A percentile compares a stretch with the other conserved stretches of the same genome.
Conservation (phyloP, 2,329 filamentous ascomycete species). For the Colletotrichum navitas region DNA sequence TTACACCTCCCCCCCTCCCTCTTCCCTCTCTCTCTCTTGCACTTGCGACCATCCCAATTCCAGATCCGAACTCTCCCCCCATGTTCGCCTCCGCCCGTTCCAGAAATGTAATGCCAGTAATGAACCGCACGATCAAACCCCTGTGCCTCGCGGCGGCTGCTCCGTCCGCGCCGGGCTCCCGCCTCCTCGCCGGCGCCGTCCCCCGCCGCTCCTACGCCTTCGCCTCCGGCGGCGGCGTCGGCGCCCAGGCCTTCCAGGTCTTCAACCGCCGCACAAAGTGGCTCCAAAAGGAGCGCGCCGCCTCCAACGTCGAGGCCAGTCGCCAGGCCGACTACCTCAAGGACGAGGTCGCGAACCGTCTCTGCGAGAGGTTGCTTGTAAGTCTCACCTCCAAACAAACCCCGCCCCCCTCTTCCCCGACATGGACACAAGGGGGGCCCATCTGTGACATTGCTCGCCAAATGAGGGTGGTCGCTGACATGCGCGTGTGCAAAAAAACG, state of each 20-base stretch:
- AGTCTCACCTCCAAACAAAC: constrained; percentile 23
- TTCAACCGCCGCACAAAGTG: constrained; percentile 92
- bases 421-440: neutral
- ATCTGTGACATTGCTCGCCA: neutral
- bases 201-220: constrained; percentile 76
- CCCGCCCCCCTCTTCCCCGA: neutral
- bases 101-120: constrained; percentile 39
- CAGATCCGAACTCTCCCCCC: constrained; percentile 4
- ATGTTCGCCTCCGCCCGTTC: constrained; percentile 29
- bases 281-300: constrained; percentile 90
- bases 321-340: constrained; percentile 91
- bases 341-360: constrained; percentile 87
- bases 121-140: constrained; percentile 39
- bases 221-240: constrained; percentile 77
- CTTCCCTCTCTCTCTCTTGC: neutral
- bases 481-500: neutral
- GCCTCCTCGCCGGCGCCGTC: constrained; percentile 7
- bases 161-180: constrained; percentile 24
- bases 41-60: neutral
- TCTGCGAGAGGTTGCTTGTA: constrained; percentile 89
- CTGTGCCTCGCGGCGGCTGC: constrained; percentile 26
- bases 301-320: constrained; percentile 75
- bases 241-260: constrained; percentile 84
- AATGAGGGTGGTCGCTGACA: neutral
- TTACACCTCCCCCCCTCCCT: constrained; percentile 2